Base-by-base conservation (phyloP, 2,329 filamentous ascomycete genomes). In the Aaosphaeria pasadenensis region DNA sequence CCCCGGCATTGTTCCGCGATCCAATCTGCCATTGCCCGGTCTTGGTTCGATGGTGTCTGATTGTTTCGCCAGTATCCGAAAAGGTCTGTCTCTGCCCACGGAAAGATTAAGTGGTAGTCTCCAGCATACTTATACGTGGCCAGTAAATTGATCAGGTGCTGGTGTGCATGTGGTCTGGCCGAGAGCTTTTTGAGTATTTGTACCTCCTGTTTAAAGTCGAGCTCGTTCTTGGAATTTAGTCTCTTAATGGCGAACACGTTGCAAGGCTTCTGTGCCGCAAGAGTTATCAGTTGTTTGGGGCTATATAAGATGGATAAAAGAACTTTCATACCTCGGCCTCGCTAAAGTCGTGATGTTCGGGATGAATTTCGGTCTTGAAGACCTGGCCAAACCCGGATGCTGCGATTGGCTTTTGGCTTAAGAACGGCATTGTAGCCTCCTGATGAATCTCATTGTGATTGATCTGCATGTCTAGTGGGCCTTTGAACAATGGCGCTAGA, bases 401-500 rank as follows among this genome's bases (percentile, higher is more conserved):
- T 24, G 24, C 11, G 3, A 36, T 13, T 36, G 33, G 9, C 9
- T 36, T 13, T 36, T 36, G 33, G 33, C 33, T 36, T 9, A 36
- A 36, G 33, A 36, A 36, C 17, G 17, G 17, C 17, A 24, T 24
- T 3, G 17, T 24, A 24, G 17, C 17, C 17, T 24, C 17, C 17
- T 24, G 17, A 24, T 24, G 17, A 24, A 24, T 24, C 17, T 24
- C 17, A 3, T 24, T 24, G 17, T 24, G 17, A 24, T 24, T 24
- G 17, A 24, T 24, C 17, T 24, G 17, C 17, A 24, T 24, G 17
- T 24, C 17, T 24, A 24, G 17, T 24, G 17, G 17, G 17, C 17
- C 17, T 24, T 53, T 43, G 7, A 53, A 43, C 5, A 53, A 32
- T 4, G 50, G 50, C 35, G 50, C 50, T 38, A 43, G 30, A 5